Evolutionary conservation across 768 basidiomycete species (phyloP).

Genomic region (Russula sp.): DNA sequence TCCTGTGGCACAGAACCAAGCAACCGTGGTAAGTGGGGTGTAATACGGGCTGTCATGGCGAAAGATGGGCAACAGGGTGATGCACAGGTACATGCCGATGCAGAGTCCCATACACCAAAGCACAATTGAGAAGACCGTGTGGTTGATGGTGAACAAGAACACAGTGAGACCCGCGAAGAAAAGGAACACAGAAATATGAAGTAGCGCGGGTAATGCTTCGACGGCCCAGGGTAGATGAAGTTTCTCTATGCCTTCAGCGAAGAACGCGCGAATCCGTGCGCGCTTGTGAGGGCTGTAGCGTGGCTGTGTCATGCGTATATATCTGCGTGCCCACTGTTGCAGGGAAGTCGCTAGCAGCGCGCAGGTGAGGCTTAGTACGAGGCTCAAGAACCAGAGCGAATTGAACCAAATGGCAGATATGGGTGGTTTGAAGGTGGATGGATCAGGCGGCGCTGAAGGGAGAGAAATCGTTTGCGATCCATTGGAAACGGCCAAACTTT

Average conservation of each 20-base stretch:
- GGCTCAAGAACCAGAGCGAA: slow-evolving; percentile 15
- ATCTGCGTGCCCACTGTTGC: slow-evolving; percentile 20
- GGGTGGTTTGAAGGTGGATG: slow-evolving; percentile 7
- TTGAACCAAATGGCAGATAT: slow-evolving; percentile 13
- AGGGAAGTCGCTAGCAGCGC: slow-evolving; percentile 11
- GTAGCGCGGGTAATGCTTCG: slow-evolving; percentile 27
- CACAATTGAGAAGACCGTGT: slow-evolving; percentile 5
- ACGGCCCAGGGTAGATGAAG: slow-evolving; percentile 9
- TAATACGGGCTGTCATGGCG: slow-evolving; percentile 24
- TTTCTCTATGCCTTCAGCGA: slow-evolving; percentile 16
- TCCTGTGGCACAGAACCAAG: slow-evolving; percentile 17
- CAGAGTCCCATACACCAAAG: slow-evolving; percentile 12
- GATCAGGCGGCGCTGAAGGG: background rate
- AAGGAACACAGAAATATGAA: slow-evolving; percentile 46
- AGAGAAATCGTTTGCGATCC: background rate
- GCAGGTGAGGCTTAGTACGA: slow-evolving; percentile 16
- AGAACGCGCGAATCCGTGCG: slow-evolving; percentile 15
- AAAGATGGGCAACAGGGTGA: slow-evolving; percentile 20
- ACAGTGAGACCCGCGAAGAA: slow-evolving; percentile 46
- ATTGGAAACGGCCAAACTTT: slow-evolving; percentile 3
- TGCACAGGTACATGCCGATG: slow-evolving; percentile 11
- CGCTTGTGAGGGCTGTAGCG: slow-evolving; percentile 16
- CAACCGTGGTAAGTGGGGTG: slow-evolving; percentile 22
- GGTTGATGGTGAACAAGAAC: slow-evolving; percentile 35
- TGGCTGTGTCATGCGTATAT: slow-evolving; percentile 15